These are phyloP conservation scores for Nakazawaea sp. DNA, from an alignment of 805 yeast genomes.

Conservation along the genomic window DNA sequence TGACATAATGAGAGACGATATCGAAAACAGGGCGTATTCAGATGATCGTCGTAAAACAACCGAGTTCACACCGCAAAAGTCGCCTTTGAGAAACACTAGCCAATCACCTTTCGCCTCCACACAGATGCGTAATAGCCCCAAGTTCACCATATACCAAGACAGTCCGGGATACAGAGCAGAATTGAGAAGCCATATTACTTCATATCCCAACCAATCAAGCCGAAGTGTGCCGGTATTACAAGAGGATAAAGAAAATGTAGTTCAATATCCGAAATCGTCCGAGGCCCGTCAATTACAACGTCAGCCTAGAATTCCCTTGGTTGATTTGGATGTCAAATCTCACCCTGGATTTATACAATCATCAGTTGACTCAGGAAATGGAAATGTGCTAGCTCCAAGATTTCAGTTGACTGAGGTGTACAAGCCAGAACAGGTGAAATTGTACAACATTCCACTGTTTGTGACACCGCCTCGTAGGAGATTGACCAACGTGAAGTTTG, in stretches of 20 bases:
- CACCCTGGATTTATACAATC: constrained; percentile 12
- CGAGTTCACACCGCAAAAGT: constrained; percentile 1
- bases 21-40: too few relatives aligned
- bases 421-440: constrained; percentile 3
- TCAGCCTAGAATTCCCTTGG: constrained; percentile 8
- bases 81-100: constrained; percentile 3
- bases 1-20: too few relatives aligned
- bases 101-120: constrained; percentile 1
- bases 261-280: too few relatives aligned
- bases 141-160: constrained; percentile 10
- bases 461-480: constrained; percentile 10
- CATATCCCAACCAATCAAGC: too few relatives aligned
- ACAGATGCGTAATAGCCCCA: constrained; percentile 4
- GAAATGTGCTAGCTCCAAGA: constrained; percentile 4
- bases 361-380: not conserved
- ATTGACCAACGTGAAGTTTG: not conserved
- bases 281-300: too few relatives aligned
- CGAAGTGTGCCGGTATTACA: too few relatives aligned
- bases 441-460: constrained; percentile 6
- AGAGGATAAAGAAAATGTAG: constrained; percentile 11
- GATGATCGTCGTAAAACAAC: too few relatives aligned
- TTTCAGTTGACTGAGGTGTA: constrained; percentile 4
- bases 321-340: constrained; percentile 10
- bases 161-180: constrained; percentile 5
- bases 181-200: too few relatives aligned